phyloP scores from a whole-genome alignment of 176 grass and related monocot genomes.

The Phoenix roebelenii region DNA sequence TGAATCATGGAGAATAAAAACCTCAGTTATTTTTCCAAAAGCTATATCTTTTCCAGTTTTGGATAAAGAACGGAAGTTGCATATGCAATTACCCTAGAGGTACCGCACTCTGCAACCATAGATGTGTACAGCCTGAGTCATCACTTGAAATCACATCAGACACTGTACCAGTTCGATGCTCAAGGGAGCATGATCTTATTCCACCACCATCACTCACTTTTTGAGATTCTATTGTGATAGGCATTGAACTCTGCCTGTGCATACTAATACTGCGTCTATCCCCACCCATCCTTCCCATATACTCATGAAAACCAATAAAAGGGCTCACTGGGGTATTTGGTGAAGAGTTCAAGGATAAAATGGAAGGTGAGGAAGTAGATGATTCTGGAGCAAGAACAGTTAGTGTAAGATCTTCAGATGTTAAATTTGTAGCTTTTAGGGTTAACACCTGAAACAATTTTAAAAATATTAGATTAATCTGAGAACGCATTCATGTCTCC shows the following conservation, averaged over 20 bases:
- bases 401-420: constrained; percentile 84
- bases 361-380: constrained; percentile 63
- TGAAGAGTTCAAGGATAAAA: constrained; percentile 72
- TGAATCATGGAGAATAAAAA: neutral
- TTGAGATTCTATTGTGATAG: constrained; percentile 22
- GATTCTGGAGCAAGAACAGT: constrained; percentile 86
- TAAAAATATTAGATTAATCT: constrained; percentile 7
- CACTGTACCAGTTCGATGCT: neutral
- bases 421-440: constrained; percentile 91
- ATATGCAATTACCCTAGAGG: constrained; percentile 71
- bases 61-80: neutral
- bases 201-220: constrained; percentile 49
- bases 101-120: constrained; percentile 92
- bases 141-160: constrained; percentile 19
- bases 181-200: constrained; percentile 17
- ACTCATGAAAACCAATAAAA: constrained; percentile 36
- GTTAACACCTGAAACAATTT: constrained; percentile 77
- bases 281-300: constrained; percentile 24
- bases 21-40: too few species aligned
- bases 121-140: constrained; percentile 64
- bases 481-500: neutral
- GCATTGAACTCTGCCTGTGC: constrained; percentile 34
- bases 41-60: neutral
- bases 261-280: constrained; percentile 30
- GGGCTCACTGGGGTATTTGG: constrained; percentile 51